A percentile compares a stretch with the other conserved stretches of the same genome.
Conservation (phyloP, 805 yeast genomes). For the Scheffersomyces ergatensis region DNA sequence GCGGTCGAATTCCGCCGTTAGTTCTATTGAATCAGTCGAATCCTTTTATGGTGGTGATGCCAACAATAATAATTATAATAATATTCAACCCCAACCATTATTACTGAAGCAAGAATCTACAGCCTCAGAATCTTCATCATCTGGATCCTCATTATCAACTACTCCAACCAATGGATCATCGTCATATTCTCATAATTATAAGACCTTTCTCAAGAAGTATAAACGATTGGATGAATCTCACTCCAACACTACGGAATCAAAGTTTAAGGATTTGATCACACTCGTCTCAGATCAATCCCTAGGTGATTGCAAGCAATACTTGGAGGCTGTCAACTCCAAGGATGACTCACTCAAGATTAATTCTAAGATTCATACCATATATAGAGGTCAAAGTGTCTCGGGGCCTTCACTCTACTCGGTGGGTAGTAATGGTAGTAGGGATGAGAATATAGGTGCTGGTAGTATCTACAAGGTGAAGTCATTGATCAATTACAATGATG, state of each 20-base stretch:
- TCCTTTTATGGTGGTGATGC: constrained; percentile 1
- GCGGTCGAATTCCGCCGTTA: background rate
- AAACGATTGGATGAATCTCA: background rate
- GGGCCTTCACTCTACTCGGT: background rate
- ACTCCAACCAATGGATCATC: too few species aligned
- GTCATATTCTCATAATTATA: background rate
- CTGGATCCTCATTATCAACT: background rate
- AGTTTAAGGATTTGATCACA: constrained; percentile 4
- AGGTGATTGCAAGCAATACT: constrained; percentile 23
- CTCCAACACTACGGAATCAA: constrained; percentile 2
- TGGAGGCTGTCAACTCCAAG: constrained; percentile 16
- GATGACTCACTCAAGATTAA: constrained; percentile 21
- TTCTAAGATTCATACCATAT: constrained; percentile 35
- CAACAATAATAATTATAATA: background rate
- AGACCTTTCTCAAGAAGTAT: background rate
- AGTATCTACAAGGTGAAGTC: constrained; percentile 41
- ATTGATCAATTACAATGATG: constrained; percentile 33
- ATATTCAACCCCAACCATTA: background rate
- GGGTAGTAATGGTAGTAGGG: background rate
- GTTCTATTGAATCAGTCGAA: constrained; percentile 6
- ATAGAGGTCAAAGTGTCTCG: constrained; percentile 17
- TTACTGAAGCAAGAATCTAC: background rate
- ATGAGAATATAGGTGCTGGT: constrained; percentile 4
- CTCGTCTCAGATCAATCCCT: constrained; percentile 21
- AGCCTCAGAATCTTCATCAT: background rate